Conservation (phyloP, 2,329 filamentous ascomycete species). For the Teratosphaeria zuluensis region DNA sequence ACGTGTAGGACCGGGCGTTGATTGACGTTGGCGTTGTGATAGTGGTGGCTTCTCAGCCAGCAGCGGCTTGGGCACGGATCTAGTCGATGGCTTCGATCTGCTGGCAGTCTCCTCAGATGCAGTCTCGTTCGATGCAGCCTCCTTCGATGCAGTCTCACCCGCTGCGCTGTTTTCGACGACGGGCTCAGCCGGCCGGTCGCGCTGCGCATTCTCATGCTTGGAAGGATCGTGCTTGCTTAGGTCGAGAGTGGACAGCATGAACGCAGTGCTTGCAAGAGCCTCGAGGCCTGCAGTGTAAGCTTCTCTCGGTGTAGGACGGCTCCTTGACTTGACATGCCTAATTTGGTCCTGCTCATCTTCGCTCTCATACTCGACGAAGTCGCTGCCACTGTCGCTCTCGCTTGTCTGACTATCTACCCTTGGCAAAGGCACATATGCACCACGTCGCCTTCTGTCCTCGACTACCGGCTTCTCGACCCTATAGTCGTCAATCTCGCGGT, state of each 20-base stretch:
- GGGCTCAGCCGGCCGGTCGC: not conserved
- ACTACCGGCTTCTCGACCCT: not conserved
- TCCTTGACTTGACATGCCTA: not conserved
- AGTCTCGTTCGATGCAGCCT: not conserved
- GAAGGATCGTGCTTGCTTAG: not conserved
- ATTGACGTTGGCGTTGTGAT: not conserved
- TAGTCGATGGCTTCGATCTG: not conserved
- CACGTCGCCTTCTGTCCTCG: not conserved
- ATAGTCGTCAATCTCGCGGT: not conserved
- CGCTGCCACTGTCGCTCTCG: not conserved
- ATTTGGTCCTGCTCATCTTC: not conserved
- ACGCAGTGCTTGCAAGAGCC: not conserved
- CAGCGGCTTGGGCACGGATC: not conserved
- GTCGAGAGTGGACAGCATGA: not conserved
- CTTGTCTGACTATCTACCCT: not conserved
- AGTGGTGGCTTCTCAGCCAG: not conserved
- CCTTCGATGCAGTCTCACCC: not conserved
- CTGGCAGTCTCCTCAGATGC: not conserved
- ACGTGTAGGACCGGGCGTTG: not conserved
- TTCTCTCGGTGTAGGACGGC: not conserved
- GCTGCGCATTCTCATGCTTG: not conserved
- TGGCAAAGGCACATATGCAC: not conserved
- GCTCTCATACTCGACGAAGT: not conserved
- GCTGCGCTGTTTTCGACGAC: not conserved
- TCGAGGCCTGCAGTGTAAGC: not conserved